Conservation (phyloP, 805 yeast species). For the Candida yuanshanica region DNA sequence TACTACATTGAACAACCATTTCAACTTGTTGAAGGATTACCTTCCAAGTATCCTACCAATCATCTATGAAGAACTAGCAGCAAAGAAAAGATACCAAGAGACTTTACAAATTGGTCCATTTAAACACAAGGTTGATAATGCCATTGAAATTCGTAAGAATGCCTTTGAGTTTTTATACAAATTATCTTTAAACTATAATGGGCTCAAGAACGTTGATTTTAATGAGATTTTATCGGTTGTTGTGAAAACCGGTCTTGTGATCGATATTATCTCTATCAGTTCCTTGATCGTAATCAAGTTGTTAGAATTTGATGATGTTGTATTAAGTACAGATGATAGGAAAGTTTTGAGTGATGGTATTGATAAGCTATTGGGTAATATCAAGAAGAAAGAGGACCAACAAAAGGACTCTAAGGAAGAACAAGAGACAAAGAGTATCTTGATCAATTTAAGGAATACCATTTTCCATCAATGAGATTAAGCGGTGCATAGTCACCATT, state of each 20-base stretch:
- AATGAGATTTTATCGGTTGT: conserved; percentile 30
- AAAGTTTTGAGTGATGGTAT: conserved; percentile 19
- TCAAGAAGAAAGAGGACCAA: conserved; percentile 24
- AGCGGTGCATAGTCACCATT: too few species aligned
- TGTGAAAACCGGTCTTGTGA: conserved; percentile 33
- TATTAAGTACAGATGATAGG: conserved; percentile 13
- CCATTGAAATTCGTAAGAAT: conserved; percentile 65
- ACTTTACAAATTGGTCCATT: conserved; percentile 81
- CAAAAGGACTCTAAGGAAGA: conserved; percentile 26
- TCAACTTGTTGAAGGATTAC: conserved; percentile 39
- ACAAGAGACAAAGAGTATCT: conserved; percentile 22
- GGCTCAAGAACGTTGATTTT: conserved; percentile 25
- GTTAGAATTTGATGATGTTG: conserved; percentile 23
- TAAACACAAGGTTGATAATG: conserved; percentile 76
- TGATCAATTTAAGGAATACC: conserved; percentile 19
- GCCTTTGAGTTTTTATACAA: conserved; percentile 66
- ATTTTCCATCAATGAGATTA: conserved; percentile 8
- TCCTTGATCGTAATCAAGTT: conserved; percentile 23
- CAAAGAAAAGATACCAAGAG: conserved; percentile 53
- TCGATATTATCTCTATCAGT: conserved; percentile 25
- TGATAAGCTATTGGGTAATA: conserved; percentile 22
- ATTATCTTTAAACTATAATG: conserved; percentile 26
- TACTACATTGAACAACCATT: conserved; percentile 53
- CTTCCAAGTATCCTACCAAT: conserved; percentile 43
- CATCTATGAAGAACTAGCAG: conserved; percentile 47